Evolutionary conservation across 208 protist species (phyloP).

Genomic region (Acanthamoeba divionensis): DNA sequence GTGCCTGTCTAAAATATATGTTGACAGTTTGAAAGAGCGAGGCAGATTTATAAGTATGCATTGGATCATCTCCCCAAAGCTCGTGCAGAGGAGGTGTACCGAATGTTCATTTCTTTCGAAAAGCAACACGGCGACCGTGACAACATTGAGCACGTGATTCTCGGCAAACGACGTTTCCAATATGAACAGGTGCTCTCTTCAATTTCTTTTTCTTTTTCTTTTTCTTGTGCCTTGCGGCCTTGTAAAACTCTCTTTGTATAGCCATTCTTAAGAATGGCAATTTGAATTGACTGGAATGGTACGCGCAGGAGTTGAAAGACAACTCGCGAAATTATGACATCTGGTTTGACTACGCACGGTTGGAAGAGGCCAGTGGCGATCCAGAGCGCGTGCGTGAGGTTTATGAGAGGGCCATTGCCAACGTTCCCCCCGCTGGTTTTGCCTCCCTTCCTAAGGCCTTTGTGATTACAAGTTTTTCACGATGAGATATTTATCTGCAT

Average conservation of each 20-base stretch:
- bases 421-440: conserved; percentile 81
- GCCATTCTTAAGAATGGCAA: neutral
- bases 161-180: conserved; percentile 82
- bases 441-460: too few species aligned
- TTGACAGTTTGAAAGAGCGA: conserved; percentile 79
- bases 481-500: too few species aligned
- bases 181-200: conserved; percentile 83
- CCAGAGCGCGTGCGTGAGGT: conserved; percentile 75
- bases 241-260: neutral
- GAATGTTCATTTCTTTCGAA: conserved; percentile 83
- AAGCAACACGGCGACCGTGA: conserved; percentile 82
- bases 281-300: too few species aligned
- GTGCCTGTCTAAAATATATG: too few species aligned
- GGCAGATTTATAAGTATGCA: conserved; percentile 88
- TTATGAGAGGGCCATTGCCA: conserved; percentile 89
- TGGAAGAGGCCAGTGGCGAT: conserved; percentile 72
- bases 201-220: neutral
- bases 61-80: conserved; percentile 80
- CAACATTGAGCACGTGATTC: conserved; percentile 89
- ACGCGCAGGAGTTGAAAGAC: conserved; percentile 62
- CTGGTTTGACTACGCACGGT: conserved; percentile 91
- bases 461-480: too few species aligned
- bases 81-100: conserved; percentile 79
- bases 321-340: conserved; percentile 88
- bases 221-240: neutral